These are phyloP conservation scores for Metschnikowia continentalis DNA, from an alignment of 805 yeast species.

Conservation along the genomic window DNA sequence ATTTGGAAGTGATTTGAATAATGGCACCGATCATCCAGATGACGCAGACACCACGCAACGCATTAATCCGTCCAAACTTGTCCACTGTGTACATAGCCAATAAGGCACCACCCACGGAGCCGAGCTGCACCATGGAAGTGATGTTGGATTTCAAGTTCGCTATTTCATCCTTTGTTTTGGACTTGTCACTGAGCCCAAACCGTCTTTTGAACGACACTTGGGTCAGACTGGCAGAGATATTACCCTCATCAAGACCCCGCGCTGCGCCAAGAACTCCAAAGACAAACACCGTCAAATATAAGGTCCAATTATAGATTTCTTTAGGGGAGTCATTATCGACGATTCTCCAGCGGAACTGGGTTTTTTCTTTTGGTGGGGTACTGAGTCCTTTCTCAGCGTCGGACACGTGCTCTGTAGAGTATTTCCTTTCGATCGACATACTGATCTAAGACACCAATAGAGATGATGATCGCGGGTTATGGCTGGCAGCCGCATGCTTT, in stretches of 20 bases:
- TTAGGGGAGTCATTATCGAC: slow-evolving; percentile 34
- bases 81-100: slow-evolving; percentile 48
- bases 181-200: slow-evolving; percentile 43
- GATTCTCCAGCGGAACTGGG: slow-evolving; percentile 22
- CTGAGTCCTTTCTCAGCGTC: slow-evolving; percentile 2
- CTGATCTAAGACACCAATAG: too few species aligned
- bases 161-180: slow-evolving; percentile 28
- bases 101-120: slow-evolving; percentile 51
- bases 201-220: slow-evolving; percentile 38
- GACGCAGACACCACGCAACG: slow-evolving; percentile 41
- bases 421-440: slow-evolving; percentile 2
- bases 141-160: slow-evolving; percentile 51
- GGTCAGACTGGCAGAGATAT: slow-evolving; percentile 42
- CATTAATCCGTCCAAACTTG: slow-evolving; percentile 47
- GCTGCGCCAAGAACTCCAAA: slow-evolving; percentile 56
- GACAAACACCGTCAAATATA: slow-evolving; percentile 42
- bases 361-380: background rate
- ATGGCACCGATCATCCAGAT: slow-evolving; percentile 39
- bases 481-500: background rate
- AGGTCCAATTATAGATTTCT: slow-evolving; percentile 45
- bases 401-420: background rate
- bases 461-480: background rate
- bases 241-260: slow-evolving; percentile 58
- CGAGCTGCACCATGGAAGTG: slow-evolving; percentile 55
- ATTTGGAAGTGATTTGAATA: slow-evolving; percentile 44